phyloP scores from a whole-genome alignment of 345 rosid genomes.

The Populus ilicifolia region DNA sequence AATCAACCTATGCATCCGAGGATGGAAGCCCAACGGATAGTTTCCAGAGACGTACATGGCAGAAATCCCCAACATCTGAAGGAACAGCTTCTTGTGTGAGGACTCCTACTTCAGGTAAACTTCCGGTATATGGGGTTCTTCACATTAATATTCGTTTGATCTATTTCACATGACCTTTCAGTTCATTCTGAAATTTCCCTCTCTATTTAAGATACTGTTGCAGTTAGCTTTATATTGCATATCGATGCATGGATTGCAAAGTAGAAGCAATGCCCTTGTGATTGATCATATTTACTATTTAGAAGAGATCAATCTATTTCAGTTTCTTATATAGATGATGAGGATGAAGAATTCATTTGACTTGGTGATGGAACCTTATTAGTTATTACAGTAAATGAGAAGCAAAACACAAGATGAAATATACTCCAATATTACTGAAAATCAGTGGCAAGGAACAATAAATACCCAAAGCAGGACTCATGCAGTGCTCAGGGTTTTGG shows the following conservation, averaged over 20 bases:
- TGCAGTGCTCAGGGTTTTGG: neutral
- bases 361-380: neutral
- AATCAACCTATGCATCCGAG: constrained; percentile 57
- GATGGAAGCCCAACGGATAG: constrained; percentile 63
- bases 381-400: neutral
- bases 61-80: constrained; percentile 67
- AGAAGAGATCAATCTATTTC: neutral
- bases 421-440: neutral
- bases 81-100: constrained; percentile 30
- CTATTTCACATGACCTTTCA: neutral
- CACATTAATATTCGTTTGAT: neutral
- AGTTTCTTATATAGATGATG: neutral
- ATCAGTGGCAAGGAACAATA: neutral
- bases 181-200: neutral
- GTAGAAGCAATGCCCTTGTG: neutral
- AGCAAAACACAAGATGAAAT: neutral
- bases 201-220: neutral
- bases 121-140: neutral
- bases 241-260: neutral
- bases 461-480: neutral
- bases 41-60: constrained; percentile 47
- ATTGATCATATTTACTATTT: too few relatives aligned
- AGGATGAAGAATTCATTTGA: neutral
- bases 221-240: neutral
- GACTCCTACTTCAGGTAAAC: constrained; percentile 70